Conservation (phyloP, 768 basidiomycete species). For the Cyathus striatus region DNA sequence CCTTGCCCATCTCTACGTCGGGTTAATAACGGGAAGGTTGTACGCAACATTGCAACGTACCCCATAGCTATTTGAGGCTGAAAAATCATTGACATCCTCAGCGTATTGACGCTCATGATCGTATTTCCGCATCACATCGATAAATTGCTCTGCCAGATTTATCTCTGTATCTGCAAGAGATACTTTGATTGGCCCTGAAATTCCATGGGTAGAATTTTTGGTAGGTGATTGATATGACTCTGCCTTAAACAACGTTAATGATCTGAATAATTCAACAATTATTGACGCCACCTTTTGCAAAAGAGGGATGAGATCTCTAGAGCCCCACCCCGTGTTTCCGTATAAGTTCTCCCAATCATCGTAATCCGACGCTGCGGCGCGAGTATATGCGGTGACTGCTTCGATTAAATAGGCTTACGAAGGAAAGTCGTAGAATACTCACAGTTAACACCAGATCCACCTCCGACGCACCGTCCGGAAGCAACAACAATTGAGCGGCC, state of each 20-base stretch:
- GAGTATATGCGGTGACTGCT: conserved; percentile 32
- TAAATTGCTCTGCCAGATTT: conserved; percentile 28
- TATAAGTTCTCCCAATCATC: conserved; percentile 37
- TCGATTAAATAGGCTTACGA: no score
- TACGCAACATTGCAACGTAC: no score
- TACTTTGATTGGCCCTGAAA: conserved; percentile 31
- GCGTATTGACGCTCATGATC: conserved; percentile 26
- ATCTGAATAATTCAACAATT: no score
- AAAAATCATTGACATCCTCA: conserved; percentile 21
- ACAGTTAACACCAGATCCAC: conserved; percentile 46
- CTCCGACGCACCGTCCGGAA: conserved; percentile 35
- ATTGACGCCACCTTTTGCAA: conserved; percentile 39
- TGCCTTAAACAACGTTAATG: conserved; percentile 12
- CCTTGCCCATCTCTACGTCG: no score
- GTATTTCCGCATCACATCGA: conserved; percentile 25
- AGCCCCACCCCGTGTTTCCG: conserved; percentile 40
- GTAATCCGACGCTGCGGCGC: conserved; percentile 39
- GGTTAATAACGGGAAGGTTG: no score
- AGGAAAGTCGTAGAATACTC: conserved; percentile 6
- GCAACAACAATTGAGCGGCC: conserved; percentile 26
- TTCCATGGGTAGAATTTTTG: conserved; percentile 26
- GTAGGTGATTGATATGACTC: conserved; percentile 30
- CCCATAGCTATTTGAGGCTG: not conserved
- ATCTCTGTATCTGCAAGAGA: conserved; percentile 27
- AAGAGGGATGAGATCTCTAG: conserved; percentile 34